These are phyloP conservation scores for Clavispora phyllophila DNA, from an alignment of 805 yeast species.

Conservation along the genomic window DNA sequence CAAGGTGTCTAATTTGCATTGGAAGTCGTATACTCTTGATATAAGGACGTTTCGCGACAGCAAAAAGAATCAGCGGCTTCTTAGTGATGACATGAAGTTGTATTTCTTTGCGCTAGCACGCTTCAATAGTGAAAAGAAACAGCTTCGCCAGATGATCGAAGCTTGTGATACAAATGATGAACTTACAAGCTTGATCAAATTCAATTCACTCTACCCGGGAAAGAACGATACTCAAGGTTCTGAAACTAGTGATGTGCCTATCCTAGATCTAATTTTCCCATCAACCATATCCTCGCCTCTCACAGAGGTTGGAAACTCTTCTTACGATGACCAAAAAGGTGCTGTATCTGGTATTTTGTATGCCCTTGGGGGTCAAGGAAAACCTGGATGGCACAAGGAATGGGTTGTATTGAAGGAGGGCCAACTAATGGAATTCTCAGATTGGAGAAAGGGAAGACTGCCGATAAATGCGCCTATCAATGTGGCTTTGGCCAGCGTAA, in stretches of 20 bases:
- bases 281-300: slow-evolving; percentile 1
- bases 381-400: slow-evolving; percentile 80
- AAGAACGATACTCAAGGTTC: not conserved
- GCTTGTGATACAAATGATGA: slow-evolving; percentile 37
- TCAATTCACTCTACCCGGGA: not conserved
- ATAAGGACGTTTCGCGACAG: slow-evolving; percentile 11
- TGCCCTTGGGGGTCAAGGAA: slow-evolving; percentile 55
- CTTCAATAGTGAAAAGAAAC: slow-evolving; percentile 38
- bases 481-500: slow-evolving; percentile 61
- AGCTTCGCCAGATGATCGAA: slow-evolving; percentile 37
- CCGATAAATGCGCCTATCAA: slow-evolving; percentile 66
- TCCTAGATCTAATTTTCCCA: slow-evolving; percentile 28
- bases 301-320: not conserved
- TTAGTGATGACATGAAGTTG: slow-evolving; percentile 22
- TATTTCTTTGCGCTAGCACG: slow-evolving; percentile 31
- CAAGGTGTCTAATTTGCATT: slow-evolving; percentile 25
- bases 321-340: slow-evolving; percentile 21
- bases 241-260: slow-evolving; percentile 1
- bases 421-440: slow-evolving; percentile 61
- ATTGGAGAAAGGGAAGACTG: slow-evolving; percentile 69
- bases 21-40: slow-evolving; percentile 9
- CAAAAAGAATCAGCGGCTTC: slow-evolving; percentile 13
- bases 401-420: slow-evolving; percentile 79
- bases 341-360: slow-evolving; percentile 48
- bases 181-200: slow-evolving; percentile 25